Percentiles rank a stretch among this genome's conserved stretches.
These are phyloP conservation scores for Dothideomycetes sp. DNA, from an alignment of 2,329 filamentous ascomycete species.

Conservation along the genomic window DNA sequence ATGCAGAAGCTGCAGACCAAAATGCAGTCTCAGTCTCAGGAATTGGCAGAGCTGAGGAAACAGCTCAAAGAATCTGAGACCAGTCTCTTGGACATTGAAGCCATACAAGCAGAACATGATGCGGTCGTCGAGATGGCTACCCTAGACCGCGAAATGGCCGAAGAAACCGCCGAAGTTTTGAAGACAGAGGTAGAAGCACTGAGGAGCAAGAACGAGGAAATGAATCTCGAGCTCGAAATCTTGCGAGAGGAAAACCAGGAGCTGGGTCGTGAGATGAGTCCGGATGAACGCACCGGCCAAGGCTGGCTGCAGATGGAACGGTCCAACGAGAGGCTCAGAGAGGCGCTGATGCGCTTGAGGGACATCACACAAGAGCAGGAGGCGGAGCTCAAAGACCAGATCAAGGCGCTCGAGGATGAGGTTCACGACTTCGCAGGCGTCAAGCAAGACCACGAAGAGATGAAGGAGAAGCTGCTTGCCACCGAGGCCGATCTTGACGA, in stretches of 20 bases:
- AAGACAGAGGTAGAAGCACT: constrained; percentile 71
- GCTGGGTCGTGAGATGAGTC: constrained; percentile 70
- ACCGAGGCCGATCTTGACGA: constrained; percentile 71
- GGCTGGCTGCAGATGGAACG: constrained; percentile 88
- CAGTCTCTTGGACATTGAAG: constrained; percentile 58
- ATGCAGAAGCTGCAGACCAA: constrained; percentile 87
- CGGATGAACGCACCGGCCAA: constrained; percentile 75
- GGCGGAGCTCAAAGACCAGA: constrained; percentile 60
- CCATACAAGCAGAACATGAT: constrained; percentile 73
- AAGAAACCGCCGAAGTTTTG: constrained; percentile 75
- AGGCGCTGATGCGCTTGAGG: constrained; percentile 72
- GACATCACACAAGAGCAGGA: constrained; percentile 84
- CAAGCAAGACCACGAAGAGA: constrained; percentile 52
- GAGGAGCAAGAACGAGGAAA: constrained; percentile 67
- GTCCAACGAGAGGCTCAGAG: constrained; percentile 75
- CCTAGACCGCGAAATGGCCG: constrained; percentile 89
- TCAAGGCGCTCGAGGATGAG: constrained; percentile 26
- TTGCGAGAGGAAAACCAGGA: constrained; percentile 79
- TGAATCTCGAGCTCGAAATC: constrained; percentile 80
- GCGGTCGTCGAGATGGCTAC: constrained; percentile 74
- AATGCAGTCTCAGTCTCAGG: constrained; percentile 73
- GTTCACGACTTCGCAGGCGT: constrained; percentile 30
- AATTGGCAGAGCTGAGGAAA: constrained; percentile 65
- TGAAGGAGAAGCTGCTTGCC: constrained; percentile 61
- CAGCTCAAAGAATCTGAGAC: constrained; percentile 65